phyloP scores from a whole-genome alignment of 441 rosid species.

The Flueggea neowawraea region DNA sequence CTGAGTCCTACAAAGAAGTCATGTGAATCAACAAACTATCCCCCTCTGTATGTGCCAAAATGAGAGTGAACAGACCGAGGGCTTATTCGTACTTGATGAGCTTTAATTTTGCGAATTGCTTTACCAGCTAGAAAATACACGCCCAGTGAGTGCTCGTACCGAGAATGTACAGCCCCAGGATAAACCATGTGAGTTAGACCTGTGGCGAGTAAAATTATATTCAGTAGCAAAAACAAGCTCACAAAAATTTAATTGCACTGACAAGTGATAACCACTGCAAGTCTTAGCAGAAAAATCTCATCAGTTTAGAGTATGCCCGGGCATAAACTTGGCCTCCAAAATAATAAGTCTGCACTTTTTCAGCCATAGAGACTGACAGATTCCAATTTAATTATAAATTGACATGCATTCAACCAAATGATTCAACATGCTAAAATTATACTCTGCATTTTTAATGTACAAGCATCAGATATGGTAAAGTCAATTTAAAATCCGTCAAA shows the following conservation, averaged over 20 bases:
- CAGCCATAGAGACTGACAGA: too few relatives aligned
- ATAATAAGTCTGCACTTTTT: too few relatives aligned
- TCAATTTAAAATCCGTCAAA: too few relatives aligned
- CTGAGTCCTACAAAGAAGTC: slow-evolving; percentile 40
- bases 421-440: too few relatives aligned
- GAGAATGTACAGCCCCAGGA: slow-evolving; percentile 82
- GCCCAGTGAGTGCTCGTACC: slow-evolving; percentile 78
- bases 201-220: slow-evolving; percentile 13
- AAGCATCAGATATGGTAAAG: too few relatives aligned
- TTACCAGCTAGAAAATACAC: slow-evolving; percentile 61
- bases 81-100: slow-evolving; percentile 41
- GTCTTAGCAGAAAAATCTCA: too few relatives aligned
- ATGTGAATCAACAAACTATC: slow-evolving; percentile 13
- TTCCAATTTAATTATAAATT: too few relatives aligned
- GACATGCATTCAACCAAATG: too few relatives aligned
- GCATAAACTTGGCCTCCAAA: too few relatives aligned
- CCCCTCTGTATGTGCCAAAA: slow-evolving; percentile 6
- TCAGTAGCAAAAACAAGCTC: not conserved
- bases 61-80: slow-evolving; percentile 9
- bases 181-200: slow-evolving; percentile 59
- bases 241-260: not conserved
- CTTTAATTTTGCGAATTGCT: slow-evolving; percentile 43
- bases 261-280: too few relatives aligned
- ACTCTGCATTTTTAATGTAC: too few relatives aligned
- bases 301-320: too few relatives aligned